A percentile compares a stretch with the other conserved stretches of the same genome.
These are phyloP conservation scores for Penicillium nucicola DNA, from an alignment of 495 filamentous ascomycete genomes.

Conservation along the genomic window DNA sequence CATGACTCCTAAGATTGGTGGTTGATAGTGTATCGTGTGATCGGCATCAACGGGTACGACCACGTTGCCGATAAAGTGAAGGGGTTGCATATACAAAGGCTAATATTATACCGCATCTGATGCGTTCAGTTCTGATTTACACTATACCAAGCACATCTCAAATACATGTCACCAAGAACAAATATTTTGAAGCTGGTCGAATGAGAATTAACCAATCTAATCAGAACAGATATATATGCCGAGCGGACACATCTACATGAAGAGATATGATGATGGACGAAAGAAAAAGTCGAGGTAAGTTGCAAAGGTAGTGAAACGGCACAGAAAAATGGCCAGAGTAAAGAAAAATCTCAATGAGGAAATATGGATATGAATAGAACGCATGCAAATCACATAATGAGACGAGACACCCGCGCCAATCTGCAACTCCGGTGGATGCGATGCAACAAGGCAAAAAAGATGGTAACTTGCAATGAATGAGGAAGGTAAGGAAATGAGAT, in stretches of 20 bases:
- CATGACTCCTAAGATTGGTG: too few relatives aligned
- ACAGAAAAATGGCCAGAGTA: too few relatives aligned
- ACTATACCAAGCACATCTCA: too few relatives aligned
- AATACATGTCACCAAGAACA: too few relatives aligned
- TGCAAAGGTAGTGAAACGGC: not conserved
- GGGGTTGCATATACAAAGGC: too few relatives aligned
- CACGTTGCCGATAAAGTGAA: too few relatives aligned
- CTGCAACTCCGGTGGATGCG: constrained; percentile 26
- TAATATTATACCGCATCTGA: too few relatives aligned
- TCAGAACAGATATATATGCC: not conserved
- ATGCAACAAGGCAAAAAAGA: constrained; percentile 12
- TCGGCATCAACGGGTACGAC: too few relatives aligned
- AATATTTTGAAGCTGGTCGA: not conserved
- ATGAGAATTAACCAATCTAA: constrained; percentile 1
- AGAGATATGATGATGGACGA: not conserved
- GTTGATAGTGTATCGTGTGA: too few relatives aligned
- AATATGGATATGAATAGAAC: not conserved
- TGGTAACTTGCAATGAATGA: not conserved
- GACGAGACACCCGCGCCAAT: constrained; percentile 12
- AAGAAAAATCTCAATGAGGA: not conserved
- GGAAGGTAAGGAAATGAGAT: not conserved
- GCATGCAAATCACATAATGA: constrained; percentile 1
- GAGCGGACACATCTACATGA: not conserved
- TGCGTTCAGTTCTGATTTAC: too few relatives aligned
- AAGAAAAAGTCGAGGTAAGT: not conserved